Conservation (phyloP, 768 basidiomycete genomes). For the Boletus patriciae region DNA sequence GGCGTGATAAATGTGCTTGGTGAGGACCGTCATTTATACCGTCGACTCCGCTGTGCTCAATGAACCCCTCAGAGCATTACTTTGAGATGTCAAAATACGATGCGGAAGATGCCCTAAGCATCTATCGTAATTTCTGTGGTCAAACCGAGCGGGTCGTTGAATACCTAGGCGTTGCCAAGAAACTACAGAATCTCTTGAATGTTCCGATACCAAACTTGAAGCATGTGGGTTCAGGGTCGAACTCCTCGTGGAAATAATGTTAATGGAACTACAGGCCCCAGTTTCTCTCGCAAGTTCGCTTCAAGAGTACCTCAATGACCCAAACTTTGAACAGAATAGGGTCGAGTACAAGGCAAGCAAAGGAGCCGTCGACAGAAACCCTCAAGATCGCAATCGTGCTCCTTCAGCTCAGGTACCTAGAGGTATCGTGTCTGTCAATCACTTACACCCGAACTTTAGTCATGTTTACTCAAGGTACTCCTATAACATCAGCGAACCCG, state of each 20-base stretch:
- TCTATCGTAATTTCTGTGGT: conserved; percentile 93
- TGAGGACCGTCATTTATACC: conserved; percentile 37
- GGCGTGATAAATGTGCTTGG: conserved; percentile 84
- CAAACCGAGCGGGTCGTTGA: conserved; percentile 94
- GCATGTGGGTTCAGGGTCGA: conserved; percentile 54
- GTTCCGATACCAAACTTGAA: conserved; percentile 93
- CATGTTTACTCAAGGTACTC: conserved; percentile 13
- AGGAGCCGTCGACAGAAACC: conserved; percentile 52
- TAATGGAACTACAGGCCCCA: conserved; percentile 64
- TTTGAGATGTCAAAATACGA: conserved; percentile 98
- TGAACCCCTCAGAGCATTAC: conserved; percentile 71
- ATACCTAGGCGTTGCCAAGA: conserved; percentile 88
- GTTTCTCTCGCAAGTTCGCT: conserved; percentile 91
- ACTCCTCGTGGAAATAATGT: background rate
- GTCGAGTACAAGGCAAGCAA: conserved; percentile 88
- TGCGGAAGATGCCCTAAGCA: conserved; percentile 75
- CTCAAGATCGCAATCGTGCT: conserved; percentile 7
- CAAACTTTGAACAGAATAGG: conserved; percentile 94
- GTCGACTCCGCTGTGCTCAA: conserved; percentile 14
- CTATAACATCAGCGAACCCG: conserved; percentile 21
- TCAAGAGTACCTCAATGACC: conserved; percentile 94
- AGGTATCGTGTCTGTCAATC: conserved; percentile 16
- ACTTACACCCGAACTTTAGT: background rate
- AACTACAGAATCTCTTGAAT: conserved; percentile 89
- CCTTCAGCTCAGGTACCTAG: conserved; percentile 8